Conservation (phyloP, 345 rosid genomes). For the Pistacia atlantica region DNA sequence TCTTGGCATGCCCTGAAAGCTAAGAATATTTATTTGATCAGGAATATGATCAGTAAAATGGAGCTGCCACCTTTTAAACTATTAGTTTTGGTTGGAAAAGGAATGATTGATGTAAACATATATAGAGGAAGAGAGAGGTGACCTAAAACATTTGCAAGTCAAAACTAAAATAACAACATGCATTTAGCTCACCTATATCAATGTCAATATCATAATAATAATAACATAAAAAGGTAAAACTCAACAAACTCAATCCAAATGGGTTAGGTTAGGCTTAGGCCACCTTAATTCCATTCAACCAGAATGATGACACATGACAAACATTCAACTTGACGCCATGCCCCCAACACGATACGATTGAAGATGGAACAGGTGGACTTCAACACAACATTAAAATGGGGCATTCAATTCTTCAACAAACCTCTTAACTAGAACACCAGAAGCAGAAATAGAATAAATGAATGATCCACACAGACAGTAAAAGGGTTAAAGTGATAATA, state of each 20-base stretch:
- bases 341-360: too few species aligned
- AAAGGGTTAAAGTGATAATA: constrained; percentile 4
- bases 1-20: constrained; percentile 30
- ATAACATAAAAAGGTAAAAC: too few species aligned
- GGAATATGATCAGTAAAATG: not conserved
- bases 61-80: not conserved
- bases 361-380: too few species aligned
- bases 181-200: not conserved
- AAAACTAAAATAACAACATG: too few species aligned
- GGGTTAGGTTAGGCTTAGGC: not conserved
- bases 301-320: too few species aligned
- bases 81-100: not conserved
- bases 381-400: constrained; percentile 27
- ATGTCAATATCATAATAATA: too few species aligned
- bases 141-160: too few species aligned
- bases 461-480: not conserved
- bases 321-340: too few species aligned
- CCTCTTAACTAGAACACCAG: constrained; percentile 23
- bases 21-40: not conserved
- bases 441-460: too few species aligned
- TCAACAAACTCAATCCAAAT: not conserved
- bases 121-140: too few species aligned
- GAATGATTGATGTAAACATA: not conserved
- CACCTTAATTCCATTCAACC: not conserved
- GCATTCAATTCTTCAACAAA: constrained; percentile 20